A percentile compares a stretch with the other conserved stretches of the same genome.
These are phyloP conservation scores for Naematelia aurantialba DNA, from an alignment of 768 basidiomycete species.

Conservation along the genomic window DNA sequence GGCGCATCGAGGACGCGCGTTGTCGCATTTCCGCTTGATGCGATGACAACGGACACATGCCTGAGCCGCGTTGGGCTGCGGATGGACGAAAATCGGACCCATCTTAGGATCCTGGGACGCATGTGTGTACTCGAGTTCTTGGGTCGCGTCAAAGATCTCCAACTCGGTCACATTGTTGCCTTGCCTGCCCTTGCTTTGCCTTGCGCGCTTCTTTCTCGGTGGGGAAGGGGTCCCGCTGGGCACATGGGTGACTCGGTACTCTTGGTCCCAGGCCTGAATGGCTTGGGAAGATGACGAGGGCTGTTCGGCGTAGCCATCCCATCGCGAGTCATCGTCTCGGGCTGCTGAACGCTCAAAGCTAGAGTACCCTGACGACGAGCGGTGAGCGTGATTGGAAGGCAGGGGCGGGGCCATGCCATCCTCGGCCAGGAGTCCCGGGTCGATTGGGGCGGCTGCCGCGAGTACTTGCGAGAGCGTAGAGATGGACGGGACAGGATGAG, in stretches of 20 bases:
- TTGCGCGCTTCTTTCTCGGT: constrained; percentile 4
- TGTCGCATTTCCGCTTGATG: constrained; percentile 44
- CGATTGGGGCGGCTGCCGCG: neutral
- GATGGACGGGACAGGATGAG: neutral
- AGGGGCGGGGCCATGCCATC: neutral
- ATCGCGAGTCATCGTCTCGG: neutral
- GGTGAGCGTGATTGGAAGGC: neutral
- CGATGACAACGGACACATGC: constrained; percentile 42
- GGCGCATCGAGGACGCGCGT: constrained; percentile 28
- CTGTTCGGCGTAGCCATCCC: neutral
- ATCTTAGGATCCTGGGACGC: constrained; percentile 27
- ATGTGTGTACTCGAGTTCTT: constrained; percentile 29
- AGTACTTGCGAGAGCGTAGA: constrained; percentile 8
- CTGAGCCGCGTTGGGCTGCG: constrained; percentile 31
- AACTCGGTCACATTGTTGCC: constrained; percentile 7
- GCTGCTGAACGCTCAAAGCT: neutral
- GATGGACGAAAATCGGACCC: constrained; percentile 39
- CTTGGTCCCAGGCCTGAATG: neutral
- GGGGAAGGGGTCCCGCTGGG: neutral
- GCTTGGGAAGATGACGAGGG: neutral
- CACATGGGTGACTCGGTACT: neutral
- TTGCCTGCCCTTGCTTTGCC: neutral
- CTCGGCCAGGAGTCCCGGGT: neutral
- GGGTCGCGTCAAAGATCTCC: neutral
- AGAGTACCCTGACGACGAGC: neutral